phyloP scores from a whole-genome alignment of 805 yeast genomes.

The Debaryomyces prosopidis region DNA sequence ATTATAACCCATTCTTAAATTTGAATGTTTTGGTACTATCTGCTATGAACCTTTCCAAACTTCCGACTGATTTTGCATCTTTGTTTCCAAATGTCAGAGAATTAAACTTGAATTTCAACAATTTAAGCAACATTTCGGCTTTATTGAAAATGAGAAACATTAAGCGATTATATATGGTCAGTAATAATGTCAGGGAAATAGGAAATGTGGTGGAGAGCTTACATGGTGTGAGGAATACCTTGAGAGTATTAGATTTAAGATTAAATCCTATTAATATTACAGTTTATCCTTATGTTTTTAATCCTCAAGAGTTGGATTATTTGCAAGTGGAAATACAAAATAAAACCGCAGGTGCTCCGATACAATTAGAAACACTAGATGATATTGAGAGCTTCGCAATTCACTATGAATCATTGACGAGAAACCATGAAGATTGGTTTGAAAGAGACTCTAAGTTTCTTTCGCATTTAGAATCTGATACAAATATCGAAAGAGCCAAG shows the following conservation, averaged over 20 bases:
- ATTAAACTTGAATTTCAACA: slow-evolving; percentile 53
- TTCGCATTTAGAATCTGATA: slow-evolving; percentile 16
- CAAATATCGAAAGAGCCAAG: slow-evolving; percentile 17
- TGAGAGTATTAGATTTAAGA: slow-evolving; percentile 47
- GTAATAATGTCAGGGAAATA: slow-evolving; percentile 43
- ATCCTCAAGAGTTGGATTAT: slow-evolving; percentile 40
- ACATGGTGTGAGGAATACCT: slow-evolving; percentile 26
- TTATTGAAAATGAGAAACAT: slow-evolving; percentile 35
- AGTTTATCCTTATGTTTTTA: slow-evolving; percentile 55
- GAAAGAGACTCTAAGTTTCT: slow-evolving; percentile 35
- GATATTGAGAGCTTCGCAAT: slow-evolving; percentile 54
- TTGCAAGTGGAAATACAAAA: slow-evolving; percentile 11
- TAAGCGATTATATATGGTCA: slow-evolving; percentile 42
- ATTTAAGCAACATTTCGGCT: slow-evolving; percentile 32
- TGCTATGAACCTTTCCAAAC: slow-evolving; percentile 42
- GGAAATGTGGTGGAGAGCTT: slow-evolving; percentile 32
- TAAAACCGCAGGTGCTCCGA: slow-evolving; percentile 21
- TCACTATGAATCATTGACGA: slow-evolving; percentile 44
- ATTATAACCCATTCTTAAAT: slow-evolving; percentile 26
- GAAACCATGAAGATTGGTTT: slow-evolving; percentile 38
- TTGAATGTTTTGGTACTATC: slow-evolving; percentile 44
- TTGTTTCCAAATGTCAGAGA: slow-evolving; percentile 49
- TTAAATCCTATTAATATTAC: slow-evolving; percentile 49
- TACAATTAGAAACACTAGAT: slow-evolving; percentile 47
- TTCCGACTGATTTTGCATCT: slow-evolving; percentile 38